These are phyloP conservation scores for Kuraishia borneana DNA, from an alignment of 805 yeast genomes.

Conservation along the genomic window DNA sequence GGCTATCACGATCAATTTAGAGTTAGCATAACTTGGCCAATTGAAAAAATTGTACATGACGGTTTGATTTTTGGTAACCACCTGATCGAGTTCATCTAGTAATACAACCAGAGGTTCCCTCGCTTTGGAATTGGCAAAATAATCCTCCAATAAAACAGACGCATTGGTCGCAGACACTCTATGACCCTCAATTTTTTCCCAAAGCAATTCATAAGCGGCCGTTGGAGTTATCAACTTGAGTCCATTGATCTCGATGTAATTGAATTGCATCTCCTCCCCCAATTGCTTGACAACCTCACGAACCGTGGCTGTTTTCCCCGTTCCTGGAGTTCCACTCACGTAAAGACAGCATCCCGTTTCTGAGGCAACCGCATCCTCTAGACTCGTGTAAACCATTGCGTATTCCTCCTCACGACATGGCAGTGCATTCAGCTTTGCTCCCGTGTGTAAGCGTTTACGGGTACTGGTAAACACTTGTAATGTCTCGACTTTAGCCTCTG, in stretches of 20 bases:
- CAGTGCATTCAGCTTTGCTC: slow-evolving; percentile 33
- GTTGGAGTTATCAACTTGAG: slow-evolving; percentile 72
- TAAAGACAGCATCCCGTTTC: slow-evolving; percentile 77
- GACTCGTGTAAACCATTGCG: slow-evolving; percentile 49
- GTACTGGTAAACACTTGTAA: slow-evolving; percentile 19
- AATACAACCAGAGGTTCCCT: slow-evolving; percentile 58
- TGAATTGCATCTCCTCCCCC: slow-evolving; percentile 32
- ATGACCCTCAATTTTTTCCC: slow-evolving; percentile 62
- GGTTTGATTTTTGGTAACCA: slow-evolving; percentile 70
- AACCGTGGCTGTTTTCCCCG: slow-evolving; percentile 92
- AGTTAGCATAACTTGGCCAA: slow-evolving; percentile 83
- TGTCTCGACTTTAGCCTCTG: not conserved
- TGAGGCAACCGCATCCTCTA: slow-evolving; percentile 62
- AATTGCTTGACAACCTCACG: slow-evolving; percentile 74
- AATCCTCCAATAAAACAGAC: slow-evolving; percentile 55
- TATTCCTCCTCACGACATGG: slow-evolving; percentile 88
- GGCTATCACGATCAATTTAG: slow-evolving; percentile 79
- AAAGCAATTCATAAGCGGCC: slow-evolving; percentile 70
- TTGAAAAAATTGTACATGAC: slow-evolving; percentile 94
- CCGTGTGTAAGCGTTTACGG: slow-evolving; percentile 25
- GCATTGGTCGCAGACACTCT: slow-evolving; percentile 55
- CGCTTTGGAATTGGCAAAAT: slow-evolving; percentile 32
- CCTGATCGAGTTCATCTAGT: slow-evolving; percentile 89
- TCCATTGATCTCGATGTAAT: slow-evolving; percentile 83
- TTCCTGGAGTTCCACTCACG: slow-evolving; percentile 96